phyloP scores from a whole-genome alignment of 257 asterid genomes.

The Mentha longifolia region DNA sequence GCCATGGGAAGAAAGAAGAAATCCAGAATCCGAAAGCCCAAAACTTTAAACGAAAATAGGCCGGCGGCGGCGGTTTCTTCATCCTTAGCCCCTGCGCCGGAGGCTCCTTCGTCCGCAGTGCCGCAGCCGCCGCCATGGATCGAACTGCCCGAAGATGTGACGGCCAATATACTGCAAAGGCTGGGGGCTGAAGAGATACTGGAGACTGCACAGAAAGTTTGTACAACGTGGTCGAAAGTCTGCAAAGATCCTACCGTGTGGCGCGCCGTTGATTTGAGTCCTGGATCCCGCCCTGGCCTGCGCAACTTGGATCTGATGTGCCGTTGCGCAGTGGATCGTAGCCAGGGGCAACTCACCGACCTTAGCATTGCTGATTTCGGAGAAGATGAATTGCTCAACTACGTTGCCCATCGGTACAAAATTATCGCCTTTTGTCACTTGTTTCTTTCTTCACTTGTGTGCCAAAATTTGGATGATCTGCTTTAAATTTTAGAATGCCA shows the following conservation, averaged over 20 bases:
- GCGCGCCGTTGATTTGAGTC: constrained; percentile 32
- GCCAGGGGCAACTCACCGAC: constrained; percentile 41
- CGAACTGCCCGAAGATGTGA: constrained; percentile 44
- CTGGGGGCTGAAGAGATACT: constrained; percentile 29
- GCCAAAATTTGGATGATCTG: too few species aligned
- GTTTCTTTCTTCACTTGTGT: too few species aligned
- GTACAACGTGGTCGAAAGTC: constrained; percentile 43
- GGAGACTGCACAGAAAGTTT: constrained; percentile 44
- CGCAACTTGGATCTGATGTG: constrained; percentile 16
- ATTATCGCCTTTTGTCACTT: too few species aligned
- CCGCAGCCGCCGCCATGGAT: constrained; percentile 42
- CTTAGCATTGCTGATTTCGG: constrained; percentile 24
- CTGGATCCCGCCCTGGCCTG: too few species aligned
- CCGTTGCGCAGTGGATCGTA: constrained; percentile 43
- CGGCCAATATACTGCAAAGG: not conserved
- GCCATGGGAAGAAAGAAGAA: too few species aligned
- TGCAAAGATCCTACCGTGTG: constrained; percentile 44
- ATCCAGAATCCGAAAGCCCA: too few species aligned
- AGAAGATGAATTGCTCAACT: constrained; percentile 31
- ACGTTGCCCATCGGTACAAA: constrained; percentile 36
- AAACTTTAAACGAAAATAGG: too few species aligned
- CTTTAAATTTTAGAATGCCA: too few species aligned
- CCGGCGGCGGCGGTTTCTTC: too few species aligned
- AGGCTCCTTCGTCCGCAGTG: too few species aligned
- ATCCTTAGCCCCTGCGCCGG: too few species aligned